These are phyloP conservation scores for Calvatia gigantea DNA, from an alignment of 768 basidiomycete genomes.

Conservation along the genomic window DNA sequence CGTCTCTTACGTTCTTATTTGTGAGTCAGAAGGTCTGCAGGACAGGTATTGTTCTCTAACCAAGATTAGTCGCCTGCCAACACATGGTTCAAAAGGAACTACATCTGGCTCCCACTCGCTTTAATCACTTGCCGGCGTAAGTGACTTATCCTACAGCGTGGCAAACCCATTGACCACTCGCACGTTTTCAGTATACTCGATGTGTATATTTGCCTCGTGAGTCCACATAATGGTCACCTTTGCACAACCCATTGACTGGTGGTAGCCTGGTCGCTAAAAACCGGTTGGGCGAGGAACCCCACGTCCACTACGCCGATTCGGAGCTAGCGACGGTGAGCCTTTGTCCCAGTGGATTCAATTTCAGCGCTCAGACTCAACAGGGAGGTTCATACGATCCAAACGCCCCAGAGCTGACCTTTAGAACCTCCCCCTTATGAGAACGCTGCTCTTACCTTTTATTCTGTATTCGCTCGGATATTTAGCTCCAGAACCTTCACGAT, in stretches of 20 bases:
- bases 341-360: neutral
- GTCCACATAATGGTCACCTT: neutral
- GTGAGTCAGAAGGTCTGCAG: neutral
- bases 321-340: neutral
- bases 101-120: constrained; percentile 8
- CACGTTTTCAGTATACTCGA: neutral
- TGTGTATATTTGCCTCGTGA: constrained; percentile 3
- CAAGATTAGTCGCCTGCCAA: too few species aligned
- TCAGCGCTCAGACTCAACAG: neutral
- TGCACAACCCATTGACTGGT: neutral
- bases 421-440: too few species aligned
- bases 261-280: neutral
- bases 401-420: too few species aligned
- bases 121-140: constrained; percentile 10
- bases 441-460: too few species aligned
- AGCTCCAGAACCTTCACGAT: too few species aligned
- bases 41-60: too few species aligned
- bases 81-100: neutral
- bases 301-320: neutral
- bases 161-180: neutral
- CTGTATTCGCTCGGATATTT: too few species aligned
- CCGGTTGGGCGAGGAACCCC: neutral
- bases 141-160: neutral
- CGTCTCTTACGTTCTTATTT: neutral
- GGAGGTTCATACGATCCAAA: neutral